Conservation (phyloP, 1,284 basidiomycete genomes). For the Earliella scabrosa region DNA sequence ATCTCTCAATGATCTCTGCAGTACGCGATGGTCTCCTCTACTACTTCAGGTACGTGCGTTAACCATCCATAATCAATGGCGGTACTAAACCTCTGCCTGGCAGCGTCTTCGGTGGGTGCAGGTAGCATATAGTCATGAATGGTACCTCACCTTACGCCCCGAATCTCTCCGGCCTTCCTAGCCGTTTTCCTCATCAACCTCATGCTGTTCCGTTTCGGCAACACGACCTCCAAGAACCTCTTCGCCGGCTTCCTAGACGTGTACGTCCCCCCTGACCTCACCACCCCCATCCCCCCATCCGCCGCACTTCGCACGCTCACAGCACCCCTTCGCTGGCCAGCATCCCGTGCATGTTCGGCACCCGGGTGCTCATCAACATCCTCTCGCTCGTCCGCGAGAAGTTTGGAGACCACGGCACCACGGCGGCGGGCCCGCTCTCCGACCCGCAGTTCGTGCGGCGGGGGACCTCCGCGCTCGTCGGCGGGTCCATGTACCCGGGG, state of each 20-base stretch:
- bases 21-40: slow-evolving; percentile 3
- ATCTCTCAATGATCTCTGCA: not conserved
- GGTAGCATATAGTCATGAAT: not conserved
- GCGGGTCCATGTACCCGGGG: not conserved
- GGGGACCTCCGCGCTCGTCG: not conserved
- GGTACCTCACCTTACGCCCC: too few species aligned
- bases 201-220: slow-evolving; percentile 5
- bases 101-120: not conserved
- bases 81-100: not conserved
- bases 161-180: not conserved
- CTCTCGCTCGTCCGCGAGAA: slow-evolving; percentile 1
- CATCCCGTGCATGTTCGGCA: slow-evolving; percentile 9
- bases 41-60: not conserved
- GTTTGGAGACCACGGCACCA: not conserved
- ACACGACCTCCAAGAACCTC: not conserved
- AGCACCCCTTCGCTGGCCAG: not conserved
- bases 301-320: not conserved
- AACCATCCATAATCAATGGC: not conserved
- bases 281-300: not conserved
- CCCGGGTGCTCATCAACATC: slow-evolving; percentile 10
- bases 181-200: slow-evolving; percentile 9
- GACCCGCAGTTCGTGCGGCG: not conserved
- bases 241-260: slow-evolving; percentile 8
- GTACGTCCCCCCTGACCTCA: not conserved
- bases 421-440: not conserved